phyloP scores from a whole-genome alignment of 345 rosid genomes.

The Populus tremula region DNA sequence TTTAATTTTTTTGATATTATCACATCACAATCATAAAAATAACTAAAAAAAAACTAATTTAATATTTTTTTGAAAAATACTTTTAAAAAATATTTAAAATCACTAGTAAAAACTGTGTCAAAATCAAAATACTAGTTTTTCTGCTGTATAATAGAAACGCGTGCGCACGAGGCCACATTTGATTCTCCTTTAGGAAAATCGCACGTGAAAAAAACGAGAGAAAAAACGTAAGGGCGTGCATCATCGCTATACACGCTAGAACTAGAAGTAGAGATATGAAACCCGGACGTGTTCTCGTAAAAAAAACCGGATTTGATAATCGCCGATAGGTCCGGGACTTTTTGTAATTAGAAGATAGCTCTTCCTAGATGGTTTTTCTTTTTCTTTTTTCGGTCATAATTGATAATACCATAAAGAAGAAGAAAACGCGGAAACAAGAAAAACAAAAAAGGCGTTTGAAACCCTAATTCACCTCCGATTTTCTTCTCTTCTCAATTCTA shows the following conservation, averaged over 20 bases:
- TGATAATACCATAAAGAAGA: not conserved
- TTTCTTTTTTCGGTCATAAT: constrained; percentile 29
- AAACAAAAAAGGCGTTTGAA: not conserved
- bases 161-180: too few species aligned
- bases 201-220: not conserved
- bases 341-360: constrained; percentile 22
- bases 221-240: constrained; percentile 24
- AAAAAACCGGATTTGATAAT: constrained; percentile 60
- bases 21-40: too few species aligned
- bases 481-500: not conserved
- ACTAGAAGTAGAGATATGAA: constrained; percentile 36
- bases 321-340: constrained; percentile 70
- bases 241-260: constrained; percentile 22
- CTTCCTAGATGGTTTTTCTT: not conserved
- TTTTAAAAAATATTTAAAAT: too few species aligned
- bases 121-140: too few species aligned
- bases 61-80: too few species aligned
- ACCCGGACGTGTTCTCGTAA: constrained; percentile 67
- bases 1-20: too few species aligned
- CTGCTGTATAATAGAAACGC: too few species aligned
- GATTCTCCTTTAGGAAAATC: too few species aligned
- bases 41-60: too few species aligned
- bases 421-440: not conserved
- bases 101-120: too few species aligned
- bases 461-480: not conserved